These are phyloP conservation scores for Phaeodactylum tricornutum DNA, from an alignment of 108 stramenopile species.

Conservation along the genomic window DNA sequence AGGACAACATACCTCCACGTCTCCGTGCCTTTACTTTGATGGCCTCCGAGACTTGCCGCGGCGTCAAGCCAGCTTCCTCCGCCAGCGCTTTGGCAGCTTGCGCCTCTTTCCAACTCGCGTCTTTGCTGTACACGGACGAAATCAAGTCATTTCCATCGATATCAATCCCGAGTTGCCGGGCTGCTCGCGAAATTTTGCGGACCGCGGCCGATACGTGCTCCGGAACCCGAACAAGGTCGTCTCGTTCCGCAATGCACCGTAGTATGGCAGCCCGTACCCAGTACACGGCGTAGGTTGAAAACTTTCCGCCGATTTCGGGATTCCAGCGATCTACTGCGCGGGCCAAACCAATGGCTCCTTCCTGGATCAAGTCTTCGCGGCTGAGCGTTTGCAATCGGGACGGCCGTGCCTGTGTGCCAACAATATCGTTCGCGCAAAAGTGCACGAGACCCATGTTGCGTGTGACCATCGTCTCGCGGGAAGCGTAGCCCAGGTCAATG, in stretches of 20 bases:
- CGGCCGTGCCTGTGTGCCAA: conserved; percentile 11
- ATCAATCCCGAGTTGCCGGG: conserved; percentile 41
- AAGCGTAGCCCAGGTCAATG: conserved; percentile 27
- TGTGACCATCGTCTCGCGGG: conserved; percentile 49
- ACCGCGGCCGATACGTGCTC: conserved; percentile 46
- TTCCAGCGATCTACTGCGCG: conserved; percentile 88
- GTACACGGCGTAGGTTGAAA: conserved; percentile 89
- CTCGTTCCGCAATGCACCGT: conserved; percentile 76
- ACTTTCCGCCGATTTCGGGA: conserved; percentile 57
- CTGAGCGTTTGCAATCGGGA: conserved; percentile 24
- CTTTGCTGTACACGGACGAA: background rate
- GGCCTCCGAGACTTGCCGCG: conserved; percentile 24
- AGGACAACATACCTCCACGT: conserved; percentile 26
- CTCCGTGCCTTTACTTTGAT: conserved; percentile 26
- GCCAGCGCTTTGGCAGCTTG: conserved; percentile 23
- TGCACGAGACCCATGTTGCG: conserved; percentile 66
- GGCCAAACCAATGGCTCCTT: conserved; percentile 83
- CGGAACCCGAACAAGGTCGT: conserved; percentile 67
- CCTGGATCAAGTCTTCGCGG: conserved; percentile 84
- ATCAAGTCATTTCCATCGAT: conserved; percentile 19
- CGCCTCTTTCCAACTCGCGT: conserved; percentile 21
- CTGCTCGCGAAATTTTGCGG: conserved; percentile 40
- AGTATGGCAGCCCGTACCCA: conserved; percentile 87
- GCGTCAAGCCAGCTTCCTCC: conserved; percentile 33
- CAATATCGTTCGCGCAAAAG: conserved; percentile 41